Evolutionary conservation across 116 monocot genomes (phyloP), one percentile per base, ranked within the genome.

Genomic region (Trichopus zeylanicus): DNA sequence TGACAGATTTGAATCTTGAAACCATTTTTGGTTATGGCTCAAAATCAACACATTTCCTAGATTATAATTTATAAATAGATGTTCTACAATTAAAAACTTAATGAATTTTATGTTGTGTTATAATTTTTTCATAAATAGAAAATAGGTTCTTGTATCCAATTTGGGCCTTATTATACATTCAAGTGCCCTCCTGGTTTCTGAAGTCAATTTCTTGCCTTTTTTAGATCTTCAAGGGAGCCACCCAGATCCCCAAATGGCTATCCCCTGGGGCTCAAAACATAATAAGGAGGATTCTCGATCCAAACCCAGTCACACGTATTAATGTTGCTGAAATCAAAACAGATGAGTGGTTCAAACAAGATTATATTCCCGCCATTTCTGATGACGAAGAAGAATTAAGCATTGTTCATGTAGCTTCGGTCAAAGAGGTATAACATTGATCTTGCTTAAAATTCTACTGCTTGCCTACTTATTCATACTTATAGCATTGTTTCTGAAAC

Each of bases 211-310:
- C 51, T 59, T 46, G 3, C 33, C 21, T 55, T 73, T 73, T 81
- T 81, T 26, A 99, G 99, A 99, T 99, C 9, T 47, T 64, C 32
- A 86, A 71, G 51, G 77, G 86, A 46, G 77, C 81, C 0, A 35
- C 46, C 18, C 59, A 66, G 13, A 81, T 81, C 18, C 86, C 86
- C 9, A 81, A 68, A 22, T 74, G 67, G 67, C 61, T 86, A 7
- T 86, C 86, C 1, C 37, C 5, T 51, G 81, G 69, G 11, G 81
- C 78, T 32, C 63, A 54, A 61, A 68, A 72, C 60, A 49, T 81
- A 54, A 60, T 86, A 20, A 64, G 39, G 51, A 86, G 62, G 64
- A 86, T 86, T 54, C 73, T 86, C 31, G 81, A 86, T 65, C 86
- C 81, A 21, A 81, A 78, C 53, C 86, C 86, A 33, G 64, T 11